Base-by-base conservation (phyloP, 2,329 filamentous ascomycete species). In the Cercospora berteroae region DNA sequence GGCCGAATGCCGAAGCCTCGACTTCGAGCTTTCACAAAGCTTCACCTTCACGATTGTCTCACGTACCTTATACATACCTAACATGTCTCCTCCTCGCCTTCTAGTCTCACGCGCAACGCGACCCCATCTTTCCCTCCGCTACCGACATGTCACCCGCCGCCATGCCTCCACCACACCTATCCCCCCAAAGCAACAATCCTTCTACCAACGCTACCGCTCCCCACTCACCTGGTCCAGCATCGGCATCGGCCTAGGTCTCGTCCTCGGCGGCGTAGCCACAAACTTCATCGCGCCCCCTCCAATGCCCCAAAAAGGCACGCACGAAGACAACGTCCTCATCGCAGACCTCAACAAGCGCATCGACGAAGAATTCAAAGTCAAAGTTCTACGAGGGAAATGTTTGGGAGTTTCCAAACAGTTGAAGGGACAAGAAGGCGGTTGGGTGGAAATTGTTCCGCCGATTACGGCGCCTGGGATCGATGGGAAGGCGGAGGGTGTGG, bases 291-390 rank as follows among this genome's bases (percentile, higher is more conserved):
- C 78, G 1, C 84, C 85, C 0, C 82, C 82, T 1, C 69, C 79
- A 3, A 79, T 82, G 1, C 81, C 81, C 0, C 64, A 70, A 1
- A 78, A 80, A 0, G 81, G 79, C 39, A 78, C 80, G 3, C 71
- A 77, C 25, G 77, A 81, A 64, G 85, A 87, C 75, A 67, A 69
- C 9, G 70, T 80, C 62, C 78, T 83, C 20, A 74, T 80, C n/a
- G 68, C 73, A 16, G 75, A 78, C 67, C 79, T 87, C 63, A 79
- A 79, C 64, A 69, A 75, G n/a, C 74, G 78, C 61, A 83, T 84
- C 60, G 77, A 80, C 33, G 74, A 79, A 29, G 80, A 87, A 2
- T 82, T 84, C 59, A 74, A 86, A 68, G 83, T 87, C 6, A 80
- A 80, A 63, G 75, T 80, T 16, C 78, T 87, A 2, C 76, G 79